Percentiles rank a stretch among this genome's conserved stretches.
phyloP scores from a whole-genome alignment of 2,329 filamentous ascomycete genomes.

The Trichoderma pleuroti region DNA sequence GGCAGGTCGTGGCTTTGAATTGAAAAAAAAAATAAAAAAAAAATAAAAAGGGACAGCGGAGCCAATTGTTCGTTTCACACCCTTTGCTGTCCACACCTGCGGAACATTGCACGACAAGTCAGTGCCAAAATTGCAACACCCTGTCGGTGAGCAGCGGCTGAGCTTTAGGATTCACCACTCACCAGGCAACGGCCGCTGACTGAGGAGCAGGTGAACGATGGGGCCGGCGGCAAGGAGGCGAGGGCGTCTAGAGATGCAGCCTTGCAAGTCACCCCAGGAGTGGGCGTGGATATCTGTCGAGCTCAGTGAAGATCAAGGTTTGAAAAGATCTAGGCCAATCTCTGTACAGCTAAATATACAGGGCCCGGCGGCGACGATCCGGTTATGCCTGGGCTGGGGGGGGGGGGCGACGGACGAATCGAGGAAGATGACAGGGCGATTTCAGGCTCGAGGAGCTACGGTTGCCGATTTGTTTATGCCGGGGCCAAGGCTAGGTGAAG shows the following conservation, averaged over 20 bases:
- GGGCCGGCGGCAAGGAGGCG: slow-evolving; percentile 6
- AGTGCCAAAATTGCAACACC: slow-evolving; percentile 8
- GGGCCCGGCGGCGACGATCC: not conserved
- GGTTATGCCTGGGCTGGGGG: not conserved
- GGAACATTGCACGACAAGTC: slow-evolving; percentile 10
- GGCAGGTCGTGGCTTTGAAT: slow-evolving; percentile 3
- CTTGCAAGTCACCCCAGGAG: slow-evolving; percentile 1
- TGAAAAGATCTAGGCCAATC: not conserved
- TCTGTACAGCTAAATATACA: slow-evolving; percentile 1
- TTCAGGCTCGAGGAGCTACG: slow-evolving; percentile 5
- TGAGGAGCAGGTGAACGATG: not conserved
- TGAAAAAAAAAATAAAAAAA: not conserved
- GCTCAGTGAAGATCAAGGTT: not conserved
- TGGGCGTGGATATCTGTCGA: not conserved
- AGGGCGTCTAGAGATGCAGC: slow-evolving; percentile 3
- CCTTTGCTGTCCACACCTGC: slow-evolving; percentile 14
- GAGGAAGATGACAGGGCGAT: not conserved
- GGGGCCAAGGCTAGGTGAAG: not conserved
- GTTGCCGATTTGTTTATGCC: not conserved
- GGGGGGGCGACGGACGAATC: too few species aligned
- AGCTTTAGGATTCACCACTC: not conserved
- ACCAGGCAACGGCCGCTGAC: slow-evolving; percentile 1
- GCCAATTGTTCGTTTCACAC: slow-evolving; percentile 11
- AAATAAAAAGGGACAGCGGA: not conserved
- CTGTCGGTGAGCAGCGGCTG: slow-evolving; percentile 5